Percentiles rank a stretch among this genome's conserved stretches.
Conservation (phyloP, 78 protist genomes). For the Chrysochromulina parva region DNA sequence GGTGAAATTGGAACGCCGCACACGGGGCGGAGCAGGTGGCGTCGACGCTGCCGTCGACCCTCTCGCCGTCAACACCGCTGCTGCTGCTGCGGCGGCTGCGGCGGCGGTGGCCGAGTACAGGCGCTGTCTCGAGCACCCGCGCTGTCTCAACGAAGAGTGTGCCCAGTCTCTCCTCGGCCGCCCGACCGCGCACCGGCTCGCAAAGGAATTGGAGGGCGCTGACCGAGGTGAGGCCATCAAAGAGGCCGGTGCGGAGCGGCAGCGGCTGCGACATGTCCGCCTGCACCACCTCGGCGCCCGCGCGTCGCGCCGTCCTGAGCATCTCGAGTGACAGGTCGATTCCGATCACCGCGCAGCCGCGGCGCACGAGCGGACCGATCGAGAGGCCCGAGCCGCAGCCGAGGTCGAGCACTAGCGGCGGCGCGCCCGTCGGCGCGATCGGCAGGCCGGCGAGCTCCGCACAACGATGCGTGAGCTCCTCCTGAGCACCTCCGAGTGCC, state of each 20-base stretch:
- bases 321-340: neutral
- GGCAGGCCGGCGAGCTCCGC: neutral
- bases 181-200: neutral
- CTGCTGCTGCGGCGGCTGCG: no score
- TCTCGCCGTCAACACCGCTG: no score
- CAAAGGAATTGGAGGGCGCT: neutral
- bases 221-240: neutral
- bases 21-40: neutral
- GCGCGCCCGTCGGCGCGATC: neutral
- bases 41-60: no score
- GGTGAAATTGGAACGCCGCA: no score
- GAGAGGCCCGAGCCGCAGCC: constrained; percentile 1
- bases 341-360: neutral
- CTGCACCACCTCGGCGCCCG: neutral
- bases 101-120: neutral
- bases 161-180: neutral
- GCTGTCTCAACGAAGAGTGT: neutral
- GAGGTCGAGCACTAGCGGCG: neutral
- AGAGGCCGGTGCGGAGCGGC: neutral
- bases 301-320: neutral
- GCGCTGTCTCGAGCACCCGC: neutral
- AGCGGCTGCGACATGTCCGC: constrained; percentile 3
- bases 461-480: neutral
- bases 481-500: neutral
- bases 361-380: neutral